Percentiles rank a stretch among this genome's conserved stretches.
Conservation (phyloP, 2,329 filamentous ascomycete genomes). For the Cercospora sp. region DNA sequence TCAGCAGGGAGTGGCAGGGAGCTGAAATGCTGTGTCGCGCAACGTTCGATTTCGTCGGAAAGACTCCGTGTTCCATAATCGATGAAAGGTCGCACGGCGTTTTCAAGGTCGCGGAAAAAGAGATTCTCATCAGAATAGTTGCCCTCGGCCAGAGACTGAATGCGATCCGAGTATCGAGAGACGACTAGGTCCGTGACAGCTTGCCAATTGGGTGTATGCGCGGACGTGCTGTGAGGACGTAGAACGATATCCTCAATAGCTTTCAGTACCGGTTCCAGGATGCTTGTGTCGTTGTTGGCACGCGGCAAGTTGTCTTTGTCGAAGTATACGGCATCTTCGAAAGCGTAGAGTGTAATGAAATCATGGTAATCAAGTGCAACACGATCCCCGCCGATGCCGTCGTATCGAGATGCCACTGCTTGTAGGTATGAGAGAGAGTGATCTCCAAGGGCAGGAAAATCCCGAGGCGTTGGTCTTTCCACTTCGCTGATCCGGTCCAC, state of each 20-base stretch:
- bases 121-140: slow-evolving; percentile 23
- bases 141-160: slow-evolving; percentile 45
- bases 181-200: slow-evolving; percentile 65
- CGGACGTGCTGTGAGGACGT: slow-evolving; percentile 28
- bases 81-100: slow-evolving; percentile 43
- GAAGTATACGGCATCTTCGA: slow-evolving; percentile 41
- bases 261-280: slow-evolving; percentile 42
- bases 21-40: slow-evolving; percentile 48
- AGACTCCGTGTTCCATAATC: slow-evolving; percentile 41
- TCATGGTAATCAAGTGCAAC: slow-evolving; percentile 51
- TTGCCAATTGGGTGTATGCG: slow-evolving; percentile 62
- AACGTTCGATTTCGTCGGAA: slow-evolving; percentile 48
- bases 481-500: slow-evolving; percentile 38
- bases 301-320: slow-evolving; percentile 41
- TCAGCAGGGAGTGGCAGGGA: slow-evolving; percentile 13
- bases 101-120: slow-evolving; percentile 34
- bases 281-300: slow-evolving; percentile 39
- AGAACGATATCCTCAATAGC: slow-evolving; percentile 51
- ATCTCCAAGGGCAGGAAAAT: slow-evolving; percentile 19
- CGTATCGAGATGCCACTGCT: slow-evolving; percentile 46
- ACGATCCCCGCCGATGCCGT: slow-evolving; percentile 47
- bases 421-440: slow-evolving; percentile 39
- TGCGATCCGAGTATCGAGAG: slow-evolving; percentile 58
- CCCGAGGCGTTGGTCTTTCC: slow-evolving; percentile 8
- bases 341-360: slow-evolving; percentile 51